phyloP scores from a whole-genome alignment of 345 rosid species.

The Citrus mangshanensis region DNA sequence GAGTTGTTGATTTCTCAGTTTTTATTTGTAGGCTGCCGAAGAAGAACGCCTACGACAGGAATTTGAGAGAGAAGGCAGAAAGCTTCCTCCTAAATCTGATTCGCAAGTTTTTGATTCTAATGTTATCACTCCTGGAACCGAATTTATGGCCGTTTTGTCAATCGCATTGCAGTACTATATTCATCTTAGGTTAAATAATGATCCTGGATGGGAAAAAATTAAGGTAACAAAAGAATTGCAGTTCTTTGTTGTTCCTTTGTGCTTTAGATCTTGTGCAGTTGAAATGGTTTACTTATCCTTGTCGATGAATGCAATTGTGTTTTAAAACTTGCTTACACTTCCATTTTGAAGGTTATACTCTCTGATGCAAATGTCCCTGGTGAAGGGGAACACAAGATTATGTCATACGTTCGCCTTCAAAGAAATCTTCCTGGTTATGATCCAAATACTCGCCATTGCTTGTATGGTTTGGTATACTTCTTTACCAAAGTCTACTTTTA shows the following conservation, averaged over 20 bases:
- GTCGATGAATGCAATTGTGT: not conserved
- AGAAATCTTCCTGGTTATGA: slow-evolving; percentile 84
- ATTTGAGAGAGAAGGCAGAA: slow-evolving; percentile 83
- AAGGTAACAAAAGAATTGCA: slow-evolving; percentile 46
- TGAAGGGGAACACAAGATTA: slow-evolving; percentile 97
- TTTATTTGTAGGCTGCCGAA: slow-evolving; percentile 66
- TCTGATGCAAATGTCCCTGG: slow-evolving; percentile 99
- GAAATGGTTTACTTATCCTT: not conserved
- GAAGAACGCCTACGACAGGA: slow-evolving; percentile 74
- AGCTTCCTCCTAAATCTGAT: slow-evolving; percentile 67
- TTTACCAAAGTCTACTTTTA: slow-evolving; percentile 13
- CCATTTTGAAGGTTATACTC: slow-evolving; percentile 72
- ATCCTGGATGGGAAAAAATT: slow-evolving; percentile 92
- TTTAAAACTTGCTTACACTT: slow-evolving; percentile 20
- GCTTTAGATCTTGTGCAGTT: not conserved
- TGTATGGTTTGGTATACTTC: slow-evolving; percentile 89
- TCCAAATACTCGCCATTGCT: slow-evolving; percentile 89
- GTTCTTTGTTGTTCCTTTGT: slow-evolving; percentile 2
- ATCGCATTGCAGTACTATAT: slow-evolving; percentile 83
- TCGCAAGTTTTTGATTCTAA: slow-evolving; percentile 80
- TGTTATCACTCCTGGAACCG: slow-evolving; percentile 94
- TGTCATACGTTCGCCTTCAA: slow-evolving; percentile 88
- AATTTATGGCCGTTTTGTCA: slow-evolving; percentile 85
- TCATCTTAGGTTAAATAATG: slow-evolving; percentile 75
- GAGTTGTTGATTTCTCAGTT: not conserved